Percentiles rank a stretch among this genome's conserved stretches.
Evolutionary conservation across 768 basidiomycete genomes (phyloP).

Genomic region (Termitomyces sp.): DNA sequence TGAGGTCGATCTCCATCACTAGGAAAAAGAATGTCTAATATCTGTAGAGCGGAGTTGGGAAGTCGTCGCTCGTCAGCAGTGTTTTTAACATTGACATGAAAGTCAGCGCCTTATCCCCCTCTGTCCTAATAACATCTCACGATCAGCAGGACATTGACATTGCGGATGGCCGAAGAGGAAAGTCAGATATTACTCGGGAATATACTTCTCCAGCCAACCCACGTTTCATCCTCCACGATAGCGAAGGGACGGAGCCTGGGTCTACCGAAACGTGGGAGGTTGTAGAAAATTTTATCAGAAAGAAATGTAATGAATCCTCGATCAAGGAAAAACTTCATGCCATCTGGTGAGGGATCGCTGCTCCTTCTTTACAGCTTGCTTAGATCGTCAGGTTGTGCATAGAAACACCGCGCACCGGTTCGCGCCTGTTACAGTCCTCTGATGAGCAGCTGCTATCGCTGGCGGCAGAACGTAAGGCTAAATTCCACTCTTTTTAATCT

Average conservation of each 20-base stretch:
- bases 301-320: not conserved
- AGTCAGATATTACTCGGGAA: not conserved
- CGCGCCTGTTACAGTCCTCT: not conserved
- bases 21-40: not conserved
- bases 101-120: too few species aligned
- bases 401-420: not conserved
- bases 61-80: not conserved
- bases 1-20: not conserved
- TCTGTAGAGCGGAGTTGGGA: not conserved
- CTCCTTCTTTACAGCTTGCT: not conserved
- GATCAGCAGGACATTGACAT: not conserved
- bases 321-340: not conserved
- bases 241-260: not conserved
- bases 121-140: not conserved
- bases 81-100: too few species aligned
- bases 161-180: not conserved
- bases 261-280: not conserved
- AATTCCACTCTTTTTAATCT: not conserved
- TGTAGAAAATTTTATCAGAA: not conserved
- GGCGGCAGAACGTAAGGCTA: not conserved
- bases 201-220: not conserved
- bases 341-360: not conserved
- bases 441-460: not conserved
- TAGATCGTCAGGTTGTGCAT: not conserved
- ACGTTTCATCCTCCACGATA: not conserved